Conservation (phyloP, 1,284 basidiomycete genomes). For the Meira miltonrushii region DNA sequence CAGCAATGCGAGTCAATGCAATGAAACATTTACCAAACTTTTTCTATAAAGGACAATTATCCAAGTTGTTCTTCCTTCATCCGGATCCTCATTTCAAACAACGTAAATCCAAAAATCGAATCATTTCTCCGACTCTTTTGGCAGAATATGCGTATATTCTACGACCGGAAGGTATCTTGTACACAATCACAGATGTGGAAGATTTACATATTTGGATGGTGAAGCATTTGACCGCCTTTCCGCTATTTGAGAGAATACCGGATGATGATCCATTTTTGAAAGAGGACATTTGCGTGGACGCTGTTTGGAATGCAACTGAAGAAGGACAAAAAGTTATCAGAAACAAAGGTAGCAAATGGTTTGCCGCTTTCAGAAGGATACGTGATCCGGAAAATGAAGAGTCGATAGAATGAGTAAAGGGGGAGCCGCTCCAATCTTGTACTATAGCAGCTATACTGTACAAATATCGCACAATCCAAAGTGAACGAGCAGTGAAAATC, state of each 20-base stretch:
- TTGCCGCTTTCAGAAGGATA: slow-evolving; percentile 67
- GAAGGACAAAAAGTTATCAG: slow-evolving; percentile 95
- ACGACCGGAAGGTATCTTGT: slow-evolving; percentile 83
- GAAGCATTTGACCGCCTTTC: slow-evolving; percentile 74
- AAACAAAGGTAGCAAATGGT: slow-evolving; percentile 82
- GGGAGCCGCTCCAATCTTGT: slow-evolving; percentile 29
- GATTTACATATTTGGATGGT: slow-evolving; percentile 96
- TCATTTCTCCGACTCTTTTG: slow-evolving; percentile 82
- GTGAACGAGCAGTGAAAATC: no score
- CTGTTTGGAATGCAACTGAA: slow-evolving; percentile 60
- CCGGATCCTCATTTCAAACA: slow-evolving; percentile 98
- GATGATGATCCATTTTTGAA: slow-evolving; percentile 58
- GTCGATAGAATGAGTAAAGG: neutral
- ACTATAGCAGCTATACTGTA: slow-evolving; percentile 20
- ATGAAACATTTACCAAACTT: slow-evolving; percentile 99
- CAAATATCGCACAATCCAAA: no score
- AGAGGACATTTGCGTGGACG: slow-evolving; percentile 57
- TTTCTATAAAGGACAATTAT: slow-evolving; percentile 74
- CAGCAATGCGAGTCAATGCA: slow-evolving; percentile 88
- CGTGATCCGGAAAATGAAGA: slow-evolving; percentile 29
- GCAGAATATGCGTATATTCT: slow-evolving; percentile 89
- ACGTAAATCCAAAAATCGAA: slow-evolving; percentile 92
- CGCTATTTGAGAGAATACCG: slow-evolving; percentile 74
- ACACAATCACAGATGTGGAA: slow-evolving; percentile 95
- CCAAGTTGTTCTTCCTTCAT: slow-evolving; percentile 92